Evolutionary conservation across 208 protist genomes (phyloP), one percentile per base, ranked within the genome.

Genomic region (Paratrypanosoma confusum): DNA sequence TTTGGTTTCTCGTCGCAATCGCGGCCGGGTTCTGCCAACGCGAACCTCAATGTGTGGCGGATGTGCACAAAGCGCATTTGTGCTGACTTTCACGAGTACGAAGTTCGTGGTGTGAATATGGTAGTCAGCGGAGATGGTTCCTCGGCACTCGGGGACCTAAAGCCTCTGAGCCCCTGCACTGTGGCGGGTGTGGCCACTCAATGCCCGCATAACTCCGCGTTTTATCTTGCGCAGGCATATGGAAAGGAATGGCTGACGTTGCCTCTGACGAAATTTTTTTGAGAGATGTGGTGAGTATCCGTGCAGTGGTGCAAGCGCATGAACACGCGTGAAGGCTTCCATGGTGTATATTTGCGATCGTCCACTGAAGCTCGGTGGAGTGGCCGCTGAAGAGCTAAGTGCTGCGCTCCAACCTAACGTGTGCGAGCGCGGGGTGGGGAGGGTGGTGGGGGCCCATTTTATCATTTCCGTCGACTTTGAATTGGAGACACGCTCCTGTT

Each of bases 41-140:
- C 56, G 1, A 35, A 37, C n/a, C 39, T 73, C 32, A 49, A 51
- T 13, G 45, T 71, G 33, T 85, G 70, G 71, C 61, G 73, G 18
- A 85, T 76, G 56, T 90, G 81, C 52, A 83, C 67, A 2, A 60
- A 39, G n/a, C 65, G 67, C 26, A 73, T 90, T 39, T 90, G 81
- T 39, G 72, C 76, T 10, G 73, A 81, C 38, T 82, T 85, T 55
- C 54, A 79, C 36, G 73, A 83, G 27, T 44, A 0, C 24, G 64
- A 34, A 39, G 48, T 14, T 24, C 16, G 39, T 3, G 11, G 20
- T 25, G 50, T 62, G 8, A 54, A 39, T 6, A 20, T 69, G 0
- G 58, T 74, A 5, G 54, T 55, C 21, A 71, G 70, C 1, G 65
- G 61, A 11, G 53, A 67, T 37, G 81, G 76, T 7, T 35, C 40